A percentile compares a stretch with the other conserved stretches of the same genome.
Evolutionary conservation across 768 basidiomycete genomes (phyloP).

Genomic region (Hygrocybe coccinea): DNA sequence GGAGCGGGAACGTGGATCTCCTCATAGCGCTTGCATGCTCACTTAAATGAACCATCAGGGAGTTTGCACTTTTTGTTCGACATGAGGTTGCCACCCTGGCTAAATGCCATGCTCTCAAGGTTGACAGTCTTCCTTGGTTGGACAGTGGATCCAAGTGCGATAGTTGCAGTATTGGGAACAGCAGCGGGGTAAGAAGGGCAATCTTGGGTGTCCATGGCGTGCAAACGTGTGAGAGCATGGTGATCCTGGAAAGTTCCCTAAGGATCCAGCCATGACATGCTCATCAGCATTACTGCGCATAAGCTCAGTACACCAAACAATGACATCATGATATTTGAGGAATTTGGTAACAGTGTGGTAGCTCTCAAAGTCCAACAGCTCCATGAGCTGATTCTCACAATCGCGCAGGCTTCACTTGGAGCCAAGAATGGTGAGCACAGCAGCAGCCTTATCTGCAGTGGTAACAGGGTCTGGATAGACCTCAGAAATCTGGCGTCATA

Average conservation of each 20-base stretch:
- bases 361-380: conserved; percentile 88
- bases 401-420: conserved; percentile 87
- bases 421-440: conserved; percentile 78
- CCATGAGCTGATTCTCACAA: conserved; percentile 94
- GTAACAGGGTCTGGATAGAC: conserved; percentile 93
- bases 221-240: conserved; percentile 48
- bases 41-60: conserved; percentile 96
- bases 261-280: conserved; percentile 90
- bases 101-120: conserved; percentile 89
- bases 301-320: conserved; percentile 98
- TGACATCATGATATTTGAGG: conserved; percentile 90
- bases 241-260: conserved; percentile 83
- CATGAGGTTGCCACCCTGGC: conserved; percentile 95
- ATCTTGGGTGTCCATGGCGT: conserved; percentile 80
- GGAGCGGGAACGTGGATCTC: conserved; percentile 97
- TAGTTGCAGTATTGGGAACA: conserved; percentile 78
- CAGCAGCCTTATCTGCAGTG: conserved; percentile 82
- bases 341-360: conserved; percentile 88
- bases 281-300: conserved; percentile 86
- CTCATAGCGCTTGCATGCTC: conserved; percentile 93
- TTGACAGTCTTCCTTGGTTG: conserved; percentile 85
- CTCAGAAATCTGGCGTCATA: conserved; percentile 88
- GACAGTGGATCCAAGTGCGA: conserved; percentile 80
- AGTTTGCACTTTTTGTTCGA: conserved; percentile 98
- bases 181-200: conserved; percentile 40